Evolutionary conservation across 2,329 filamentous ascomycete species (phyloP).

Genomic region (Thelonectria olida): DNA sequence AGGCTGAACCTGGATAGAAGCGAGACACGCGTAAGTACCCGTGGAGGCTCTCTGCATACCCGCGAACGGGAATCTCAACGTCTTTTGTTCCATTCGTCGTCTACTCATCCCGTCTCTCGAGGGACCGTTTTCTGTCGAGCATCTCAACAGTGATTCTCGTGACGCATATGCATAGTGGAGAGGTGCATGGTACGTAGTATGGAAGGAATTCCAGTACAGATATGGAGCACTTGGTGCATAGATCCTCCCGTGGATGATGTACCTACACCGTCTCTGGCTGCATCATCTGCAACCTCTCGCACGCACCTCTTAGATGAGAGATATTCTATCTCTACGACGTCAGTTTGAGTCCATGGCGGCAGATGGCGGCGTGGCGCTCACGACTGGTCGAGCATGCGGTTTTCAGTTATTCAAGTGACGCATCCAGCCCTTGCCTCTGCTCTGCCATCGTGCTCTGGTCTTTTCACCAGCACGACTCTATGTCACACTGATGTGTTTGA

Average conservation of each 20-base stretch:
- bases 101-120: not conserved
- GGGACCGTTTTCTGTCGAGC: not conserved
- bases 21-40: not conserved
- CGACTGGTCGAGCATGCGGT: conserved; percentile 15
- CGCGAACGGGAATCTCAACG: not conserved
- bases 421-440: conserved; percentile 19
- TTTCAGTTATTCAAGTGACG: conserved; percentile 25
- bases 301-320: conserved; percentile 29
- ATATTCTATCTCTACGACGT: conserved; percentile 24
- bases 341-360: conserved; percentile 26
- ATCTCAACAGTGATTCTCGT: conserved; percentile 7
- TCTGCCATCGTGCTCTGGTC: conserved; percentile 4
- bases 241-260: not conserved
- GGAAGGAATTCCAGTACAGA: conserved; percentile 14
- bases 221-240: not conserved
- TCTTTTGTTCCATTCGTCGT: not conserved
- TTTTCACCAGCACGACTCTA: not conserved
- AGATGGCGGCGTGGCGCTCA: conserved; percentile 19
- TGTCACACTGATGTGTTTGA: no score
- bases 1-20: not conserved
- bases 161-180: conserved; percentile 14
- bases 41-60: not conserved
- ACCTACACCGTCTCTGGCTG: conserved; percentile 12
- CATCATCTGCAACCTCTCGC: conserved; percentile 32
- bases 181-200: conserved; percentile 16